Percentiles rank a stretch among this genome's conserved stretches.
Evolutionary conservation across 495 filamentous ascomycete genomes (phyloP).

Genomic region (Lasiosphaeria hispida): DNA sequence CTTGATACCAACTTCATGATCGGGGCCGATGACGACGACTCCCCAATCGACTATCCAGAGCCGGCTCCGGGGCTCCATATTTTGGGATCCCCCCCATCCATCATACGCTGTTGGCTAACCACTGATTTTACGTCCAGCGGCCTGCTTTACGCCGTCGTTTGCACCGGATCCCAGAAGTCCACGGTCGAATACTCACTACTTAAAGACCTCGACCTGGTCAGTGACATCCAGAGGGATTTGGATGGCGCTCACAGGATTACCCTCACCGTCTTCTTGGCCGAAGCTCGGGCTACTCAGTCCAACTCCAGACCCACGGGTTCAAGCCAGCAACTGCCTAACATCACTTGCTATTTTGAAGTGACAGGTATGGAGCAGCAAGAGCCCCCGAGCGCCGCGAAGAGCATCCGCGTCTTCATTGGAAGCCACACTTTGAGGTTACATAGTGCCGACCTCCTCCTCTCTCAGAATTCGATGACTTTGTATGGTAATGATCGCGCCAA

Average conservation of each 20-base stretch:
- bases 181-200: constrained; percentile 70
- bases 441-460: constrained; percentile 89
- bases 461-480: constrained; percentile 80
- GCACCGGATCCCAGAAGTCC: constrained; percentile 87
- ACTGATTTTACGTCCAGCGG: constrained; percentile 81
- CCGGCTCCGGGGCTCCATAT: constrained; percentile 80
- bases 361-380: constrained; percentile 49
- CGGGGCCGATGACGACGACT: constrained; percentile 59
- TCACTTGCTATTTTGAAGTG: constrained; percentile 77
- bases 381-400: constrained; percentile 45
- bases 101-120: constrained; percentile 93
- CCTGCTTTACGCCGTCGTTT: constrained; percentile 86
- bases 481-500: constrained; percentile 85
- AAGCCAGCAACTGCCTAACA: constrained; percentile 71
- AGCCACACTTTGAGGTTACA: constrained; percentile 84
- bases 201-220: constrained; percentile 64
- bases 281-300: constrained; percentile 76
- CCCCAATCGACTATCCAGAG: constrained; percentile 62
- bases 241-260: constrained; percentile 66
- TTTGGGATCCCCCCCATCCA: constrained; percentile 81
- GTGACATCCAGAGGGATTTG: constrained; percentile 60
- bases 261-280: constrained; percentile 81
- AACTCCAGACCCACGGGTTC: constrained; percentile 72
- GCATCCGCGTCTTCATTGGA: constrained; percentile 78
- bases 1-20: constrained; percentile 70